phyloP scores from a whole-genome alignment of 1,284 basidiomycete species.

The Apiotrichum laibachii region DNA sequence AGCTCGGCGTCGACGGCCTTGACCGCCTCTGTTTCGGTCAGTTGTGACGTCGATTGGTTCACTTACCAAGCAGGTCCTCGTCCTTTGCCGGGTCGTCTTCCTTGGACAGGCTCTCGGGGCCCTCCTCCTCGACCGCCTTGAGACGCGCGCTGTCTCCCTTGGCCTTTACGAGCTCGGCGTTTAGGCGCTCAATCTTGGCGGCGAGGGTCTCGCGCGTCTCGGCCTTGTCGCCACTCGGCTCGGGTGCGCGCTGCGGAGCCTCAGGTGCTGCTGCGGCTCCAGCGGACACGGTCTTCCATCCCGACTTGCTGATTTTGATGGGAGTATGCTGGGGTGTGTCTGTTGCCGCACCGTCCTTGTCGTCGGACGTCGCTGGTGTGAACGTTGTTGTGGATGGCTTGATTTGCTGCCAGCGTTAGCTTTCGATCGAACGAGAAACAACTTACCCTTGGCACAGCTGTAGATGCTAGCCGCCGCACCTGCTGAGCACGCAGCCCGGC shows the following conservation, averaged over 20 bases:
- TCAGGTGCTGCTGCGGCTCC: no score
- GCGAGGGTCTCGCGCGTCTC: background rate
- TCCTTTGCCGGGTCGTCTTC: background rate
- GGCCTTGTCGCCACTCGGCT: no score
- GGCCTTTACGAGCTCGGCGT: no score
- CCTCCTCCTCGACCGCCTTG: background rate
- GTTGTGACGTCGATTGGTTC: background rate
- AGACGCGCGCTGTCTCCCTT: background rate
- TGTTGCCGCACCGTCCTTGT: background rate
- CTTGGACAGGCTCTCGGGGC: background rate
- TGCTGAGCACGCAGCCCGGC: background rate
- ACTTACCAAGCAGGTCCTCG: slow-evolving; percentile 1
- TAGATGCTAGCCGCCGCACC: background rate
- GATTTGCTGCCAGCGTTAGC: background rate
- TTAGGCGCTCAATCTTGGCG: background rate
- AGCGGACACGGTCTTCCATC: no score
- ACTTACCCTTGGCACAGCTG: slow-evolving; percentile 4
- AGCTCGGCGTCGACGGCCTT: background rate
- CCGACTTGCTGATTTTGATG: no score
- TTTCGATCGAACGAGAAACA: background rate
- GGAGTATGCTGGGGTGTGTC: no score
- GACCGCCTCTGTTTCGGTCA: background rate
- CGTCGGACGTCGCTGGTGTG: background rate
- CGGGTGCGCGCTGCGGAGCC: no score
- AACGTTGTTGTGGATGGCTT: background rate